Base-by-base conservation (phyloP, 441 rosid species). In the Erysimum pusillum region DNA sequence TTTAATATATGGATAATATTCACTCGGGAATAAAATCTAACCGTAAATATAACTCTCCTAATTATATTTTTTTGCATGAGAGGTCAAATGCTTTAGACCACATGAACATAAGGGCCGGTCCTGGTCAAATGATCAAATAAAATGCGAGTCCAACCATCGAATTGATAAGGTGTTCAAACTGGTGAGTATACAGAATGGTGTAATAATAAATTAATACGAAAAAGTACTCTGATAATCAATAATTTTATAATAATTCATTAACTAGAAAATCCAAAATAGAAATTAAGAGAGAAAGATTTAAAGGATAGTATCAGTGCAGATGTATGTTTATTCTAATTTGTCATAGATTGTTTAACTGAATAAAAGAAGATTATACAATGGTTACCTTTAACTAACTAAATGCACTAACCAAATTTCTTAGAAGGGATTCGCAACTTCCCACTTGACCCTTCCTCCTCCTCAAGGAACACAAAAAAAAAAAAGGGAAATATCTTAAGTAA, bases 351-450 rank as follows among this genome's bases (percentile, higher is more conserved):
- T n/a, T 46, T 14, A 32, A 28, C 9, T 56, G 14, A 65, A 31
- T 28, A 25, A 25, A 51, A 58, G 32, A 65, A 49, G 36, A 58
- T 48, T 72, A 59, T 51, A 34, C 1, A 72, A 73, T 66, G 20
- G 45, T 54, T 61, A 77, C 86, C 90, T 89, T 90, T 90, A 88
- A 83, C 89, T 66, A 87, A 90, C 88, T 79, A 73, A 59, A 22
- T 64, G 85, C 86, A 86, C 82, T 86, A 60, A 83, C 45, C 58
- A 73, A 56, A 63, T 46, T 77, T 68, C 71, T 72, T 53, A 59
- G 68, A 67, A 51, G n/a, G 36, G 59, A 78, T 66, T 77, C 77
- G 73, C 63, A 48, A 46, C 79, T 61, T 69, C 81, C 65, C 74
- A 78, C 81, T 77, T 84, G 93, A 81, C 94, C 87, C 85, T 88